Evolutionary conservation across 2,329 filamentous ascomycete genomes (phyloP), one percentile per base, ranked within the genome.

Genomic region (Fusarium udum): DNA sequence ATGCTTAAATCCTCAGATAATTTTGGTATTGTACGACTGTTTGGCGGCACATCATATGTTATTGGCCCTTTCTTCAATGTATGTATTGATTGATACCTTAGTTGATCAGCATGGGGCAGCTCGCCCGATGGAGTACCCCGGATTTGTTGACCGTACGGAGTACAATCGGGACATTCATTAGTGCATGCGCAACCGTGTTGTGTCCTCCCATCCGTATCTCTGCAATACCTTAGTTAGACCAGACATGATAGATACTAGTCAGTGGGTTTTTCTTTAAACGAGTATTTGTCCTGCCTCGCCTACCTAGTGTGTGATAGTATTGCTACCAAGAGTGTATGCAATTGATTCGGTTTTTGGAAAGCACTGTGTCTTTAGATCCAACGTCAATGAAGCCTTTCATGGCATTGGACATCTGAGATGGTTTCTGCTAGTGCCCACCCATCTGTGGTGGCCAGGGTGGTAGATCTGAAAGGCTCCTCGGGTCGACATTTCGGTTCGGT

Each of bases 401-500:
- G 31, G 11, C 26, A 40, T 63, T 48, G 11, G 11, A n/a, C 32
- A 26, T 20, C 36, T 10, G 22, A 24, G 22, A 22, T 18, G 11
- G 14, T 12, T 24, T 37, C 22, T 12, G 31, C 51, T 24, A 24
- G 24, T 28, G 16, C n/a, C 31, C 16, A 24, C 31, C 34, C 37
- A 13, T 32, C 22, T 32, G 22, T n/a, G 22, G 22, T n/a, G 7
- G 10, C 22, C 13, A 32, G 45, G 31, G 52, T 37, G 28, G 18
- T 13, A 26, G 22, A 53, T 12, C n/a, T 20, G 26, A 34, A 64
- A 15, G 20, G 11, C n/a, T 55, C 18, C 18, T 64, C 45, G 58
- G 49, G 22, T 48, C 49, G 51, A 34, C 24, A n/a, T 14, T 51
- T 64, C 67, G 65, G 40, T 64, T 69, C 59, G 37, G 24, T 37